Evolutionary conservation across 2,329 filamentous ascomycete species (phyloP).

Genomic region (Coleophoma crateriformis): DNA sequence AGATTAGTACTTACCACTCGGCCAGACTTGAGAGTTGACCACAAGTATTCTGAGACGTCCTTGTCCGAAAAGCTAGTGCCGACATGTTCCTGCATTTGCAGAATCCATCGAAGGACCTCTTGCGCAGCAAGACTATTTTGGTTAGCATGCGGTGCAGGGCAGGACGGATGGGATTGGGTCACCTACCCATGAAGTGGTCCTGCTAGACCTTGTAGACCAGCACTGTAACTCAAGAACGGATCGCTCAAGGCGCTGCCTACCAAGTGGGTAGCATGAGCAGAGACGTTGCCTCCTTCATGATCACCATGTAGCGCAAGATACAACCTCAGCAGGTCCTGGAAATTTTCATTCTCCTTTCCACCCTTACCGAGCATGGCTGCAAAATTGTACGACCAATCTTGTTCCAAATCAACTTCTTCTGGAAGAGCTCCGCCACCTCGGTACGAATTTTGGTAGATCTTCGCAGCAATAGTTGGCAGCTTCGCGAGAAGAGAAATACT

Average conservation of each 20-base stretch:
- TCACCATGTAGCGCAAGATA: conserved; percentile 97
- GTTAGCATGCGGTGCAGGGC: conserved; percentile 3
- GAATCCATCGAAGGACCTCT: conserved; percentile 93
- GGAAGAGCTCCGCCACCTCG: conserved; percentile 71
- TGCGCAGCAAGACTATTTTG: conserved; percentile 73
- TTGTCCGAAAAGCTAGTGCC: conserved; percentile 71
- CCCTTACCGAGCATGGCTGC: conserved; percentile 91
- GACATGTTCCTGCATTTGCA: conserved; percentile 90
- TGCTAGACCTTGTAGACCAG: conserved; percentile 89
- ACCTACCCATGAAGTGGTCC: conserved; percentile 79
- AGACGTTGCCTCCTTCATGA: conserved; percentile 97
- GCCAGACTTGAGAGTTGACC: conserved; percentile 87
- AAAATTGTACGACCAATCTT: conserved; percentile 99
- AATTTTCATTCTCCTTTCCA: conserved; percentile 81
- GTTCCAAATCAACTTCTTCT: conserved; percentile 69
- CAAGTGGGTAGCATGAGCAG: conserved; percentile 89
- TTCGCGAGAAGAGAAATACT: conserved; percentile 90
- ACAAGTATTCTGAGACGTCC: conserved; percentile 85
- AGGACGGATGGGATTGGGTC: neutral
- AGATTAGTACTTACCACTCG: conserved; percentile 49
- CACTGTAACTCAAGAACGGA: conserved; percentile 92
- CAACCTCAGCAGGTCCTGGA: conserved; percentile 89
- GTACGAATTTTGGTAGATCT: conserved; percentile 94
- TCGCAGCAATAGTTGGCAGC: conserved; percentile 91
- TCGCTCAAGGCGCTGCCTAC: conserved; percentile 93